Evolutionary conservation across 192 early-diverging fungal genomes (phyloP).

Genomic region (Coemansia sp.): DNA sequence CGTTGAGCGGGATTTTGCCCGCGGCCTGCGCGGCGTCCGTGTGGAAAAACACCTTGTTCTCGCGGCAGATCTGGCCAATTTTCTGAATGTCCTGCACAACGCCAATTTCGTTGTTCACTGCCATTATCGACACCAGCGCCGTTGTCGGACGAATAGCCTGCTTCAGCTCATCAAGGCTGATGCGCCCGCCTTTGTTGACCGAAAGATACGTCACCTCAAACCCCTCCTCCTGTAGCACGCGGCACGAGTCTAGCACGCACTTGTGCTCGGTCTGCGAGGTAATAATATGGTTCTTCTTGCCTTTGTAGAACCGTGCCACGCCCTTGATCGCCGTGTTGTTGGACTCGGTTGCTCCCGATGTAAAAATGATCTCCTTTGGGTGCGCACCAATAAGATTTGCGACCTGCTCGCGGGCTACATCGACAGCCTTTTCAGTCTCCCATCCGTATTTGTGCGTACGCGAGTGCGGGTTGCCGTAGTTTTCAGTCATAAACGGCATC

Average conservation of each 20-base stretch:
- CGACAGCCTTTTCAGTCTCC: slow-evolving; percentile 90
- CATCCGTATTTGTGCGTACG: slow-evolving; percentile 96
- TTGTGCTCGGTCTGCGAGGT: slow-evolving; percentile 98
- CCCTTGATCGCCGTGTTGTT: slow-evolving; percentile 96
- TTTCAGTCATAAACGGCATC: slow-evolving; percentile 89
- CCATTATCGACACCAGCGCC: slow-evolving; percentile 89
- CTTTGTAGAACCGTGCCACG: slow-evolving; percentile 91
- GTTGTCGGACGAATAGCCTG: slow-evolving; percentile 88
- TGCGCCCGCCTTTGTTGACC: slow-evolving; percentile 77
- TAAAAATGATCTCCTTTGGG: slow-evolving; percentile 96
- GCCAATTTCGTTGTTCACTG: slow-evolving; percentile 98
- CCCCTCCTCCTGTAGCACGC: slow-evolving; percentile 91
- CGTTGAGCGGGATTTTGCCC: slow-evolving; percentile 93
- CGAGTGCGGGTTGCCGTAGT: slow-evolving; percentile 95
- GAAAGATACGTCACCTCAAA: slow-evolving; percentile 95
- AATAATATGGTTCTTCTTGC: slow-evolving; percentile 93
- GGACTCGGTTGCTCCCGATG: slow-evolving; percentile 93
- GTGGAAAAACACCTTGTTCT: slow-evolving; percentile 91
- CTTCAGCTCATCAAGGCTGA: slow-evolving; percentile 78
- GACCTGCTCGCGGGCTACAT: slow-evolving; percentile 83
- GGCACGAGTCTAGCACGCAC: slow-evolving; percentile 95
- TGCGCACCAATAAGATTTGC: slow-evolving; percentile 87
- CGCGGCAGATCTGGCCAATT: slow-evolving; percentile 85
- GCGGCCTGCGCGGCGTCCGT: slow-evolving; percentile 96
- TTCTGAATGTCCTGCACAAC: slow-evolving; percentile 90